These are phyloP conservation scores for Phytophthora chlamydospora DNA, from an alignment of 352 stramenopile species.

Conservation along the genomic window DNA sequence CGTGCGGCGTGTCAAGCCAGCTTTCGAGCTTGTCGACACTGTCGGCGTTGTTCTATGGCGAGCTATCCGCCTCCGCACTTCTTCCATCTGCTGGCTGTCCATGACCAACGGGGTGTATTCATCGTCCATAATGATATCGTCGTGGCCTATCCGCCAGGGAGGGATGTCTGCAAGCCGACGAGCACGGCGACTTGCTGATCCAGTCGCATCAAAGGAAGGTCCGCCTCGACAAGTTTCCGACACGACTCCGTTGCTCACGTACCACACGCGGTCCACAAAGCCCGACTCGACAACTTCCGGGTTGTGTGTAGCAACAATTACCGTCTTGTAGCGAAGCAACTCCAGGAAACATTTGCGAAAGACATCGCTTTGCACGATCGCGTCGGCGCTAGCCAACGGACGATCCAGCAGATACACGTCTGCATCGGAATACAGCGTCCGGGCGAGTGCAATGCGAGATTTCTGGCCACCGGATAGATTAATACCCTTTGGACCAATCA, in stretches of 20 bases:
- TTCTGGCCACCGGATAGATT: conserved; percentile 45
- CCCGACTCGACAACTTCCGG: conserved; percentile 64
- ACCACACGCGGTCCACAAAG: conserved; percentile 44
- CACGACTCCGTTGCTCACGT: conserved; percentile 31
- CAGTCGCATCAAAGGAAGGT: neutral
- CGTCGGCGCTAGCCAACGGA: conserved; percentile 37
- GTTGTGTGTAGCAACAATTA: conserved; percentile 93
- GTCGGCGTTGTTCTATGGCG: conserved; percentile 3
- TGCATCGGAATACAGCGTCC: conserved; percentile 45
- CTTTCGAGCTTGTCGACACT: conserved; percentile 5
- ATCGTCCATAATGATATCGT: conserved; percentile 7
- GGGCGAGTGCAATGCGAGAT: conserved; percentile 41
- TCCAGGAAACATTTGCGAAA: conserved; percentile 51
- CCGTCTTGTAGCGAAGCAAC: conserved; percentile 44
- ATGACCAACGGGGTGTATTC: conserved; percentile 18
- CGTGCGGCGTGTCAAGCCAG: conserved; percentile 21
- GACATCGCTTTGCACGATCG: conserved; percentile 51
- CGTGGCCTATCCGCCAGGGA: conserved; percentile 32
- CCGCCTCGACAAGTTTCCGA: conserved; percentile 27
- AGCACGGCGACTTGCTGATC: conserved; percentile 25
- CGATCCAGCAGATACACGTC: conserved; percentile 48
- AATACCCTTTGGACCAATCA: conserved; percentile 41
- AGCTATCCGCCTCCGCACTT: conserved; percentile 17
- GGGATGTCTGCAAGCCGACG: conserved; percentile 40
- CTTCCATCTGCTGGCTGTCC: conserved; percentile 8